Base-by-base conservation (phyloP, 192 early-diverging fungal genomes). In the Coemansia pectinata region DNA sequence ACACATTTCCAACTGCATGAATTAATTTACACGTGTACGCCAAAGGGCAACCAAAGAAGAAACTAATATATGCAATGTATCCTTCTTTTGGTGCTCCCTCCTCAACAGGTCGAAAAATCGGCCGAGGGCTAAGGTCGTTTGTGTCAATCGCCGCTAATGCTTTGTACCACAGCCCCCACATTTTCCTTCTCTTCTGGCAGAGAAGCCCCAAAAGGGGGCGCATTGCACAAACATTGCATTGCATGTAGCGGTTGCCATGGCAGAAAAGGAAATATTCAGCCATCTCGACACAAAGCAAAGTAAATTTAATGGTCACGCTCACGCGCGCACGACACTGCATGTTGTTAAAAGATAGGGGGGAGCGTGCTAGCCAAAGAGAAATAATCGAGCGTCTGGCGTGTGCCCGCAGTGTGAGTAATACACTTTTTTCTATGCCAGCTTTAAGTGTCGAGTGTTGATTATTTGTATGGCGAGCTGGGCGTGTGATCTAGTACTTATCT, bases 231-330 rank as follows among this genome's bases (percentile, higher is more conserved):
- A 40, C 59, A 61, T 61, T 39, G 59, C 59, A 61, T 61, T 61
- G 59, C 59, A 61, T 61, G 59, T 15, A 39, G 34, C 17, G 59
- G 59, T 61, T 36, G 59, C 59, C 34, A 12, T 38, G 33, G 59
- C 59, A 36, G 36, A 61, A 61, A 61, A 61, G 59, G 59, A 61
- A 61, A 40, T 40, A 61, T 61, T 61, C 59, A 61, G 7, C 59
- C 33, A 61, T 12, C 59, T 39, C 38, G 29, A 33, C 31, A 61
- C 31, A 61, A 36, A 40, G 33, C 19, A 61, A 61, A 61, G 59
- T 7, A 61, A 36, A 61, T 61, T 61, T 10, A 61, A 39, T 40
- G 59, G 59, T 61, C 59, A 61, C 38, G 59, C 59, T 34, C 59
- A 61, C 59, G n/a, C 36, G 59, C 38, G 36, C 38, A 61, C 59